These are phyloP conservation scores for Capsicum pubescens DNA, from an alignment of 257 asterid species.

Conservation along the genomic window DNA sequence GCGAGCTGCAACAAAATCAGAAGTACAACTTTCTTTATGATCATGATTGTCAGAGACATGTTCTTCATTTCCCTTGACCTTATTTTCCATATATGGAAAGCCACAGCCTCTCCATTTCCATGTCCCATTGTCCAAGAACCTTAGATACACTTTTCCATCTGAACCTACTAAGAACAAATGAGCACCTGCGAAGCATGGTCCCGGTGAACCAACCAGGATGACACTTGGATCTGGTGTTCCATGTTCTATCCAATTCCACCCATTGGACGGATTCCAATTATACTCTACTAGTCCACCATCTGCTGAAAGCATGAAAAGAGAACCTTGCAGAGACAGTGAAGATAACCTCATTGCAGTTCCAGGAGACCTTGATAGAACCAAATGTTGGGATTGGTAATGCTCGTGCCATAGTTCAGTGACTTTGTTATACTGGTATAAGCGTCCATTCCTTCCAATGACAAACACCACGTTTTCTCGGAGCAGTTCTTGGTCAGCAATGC, in stretches of 20 bases:
- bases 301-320: constrained; percentile 78
- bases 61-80: not conserved
- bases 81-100: constrained; percentile 44
- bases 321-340: constrained; percentile 53
- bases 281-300: constrained; percentile 80
- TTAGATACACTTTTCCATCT: constrained; percentile 70
- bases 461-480: constrained; percentile 78
- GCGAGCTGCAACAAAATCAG: constrained; percentile 39
- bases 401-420: constrained; percentile 78
- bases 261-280: constrained; percentile 61
- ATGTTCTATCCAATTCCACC: constrained; percentile 94
- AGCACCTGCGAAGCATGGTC: constrained; percentile 73
- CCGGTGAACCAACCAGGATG: constrained; percentile 74
- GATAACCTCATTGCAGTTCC: constrained; percentile 73
- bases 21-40: constrained; percentile 38
- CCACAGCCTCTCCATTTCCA: constrained; percentile 86
- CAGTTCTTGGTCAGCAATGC: constrained; percentile 79
- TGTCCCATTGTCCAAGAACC: constrained; percentile 59
- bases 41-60: constrained; percentile 23
- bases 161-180: constrained; percentile 72
- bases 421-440: constrained; percentile 84
- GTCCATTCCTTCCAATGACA: constrained; percentile 63
- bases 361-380: constrained; percentile 62
- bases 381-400: constrained; percentile 82
- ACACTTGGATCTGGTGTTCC: constrained; percentile 68